Percentiles rank a stretch among this genome's conserved stretches.
Evolutionary conservation across 1,139 yeast species (phyloP).

Genomic region (Taphrina betulina): DNA sequence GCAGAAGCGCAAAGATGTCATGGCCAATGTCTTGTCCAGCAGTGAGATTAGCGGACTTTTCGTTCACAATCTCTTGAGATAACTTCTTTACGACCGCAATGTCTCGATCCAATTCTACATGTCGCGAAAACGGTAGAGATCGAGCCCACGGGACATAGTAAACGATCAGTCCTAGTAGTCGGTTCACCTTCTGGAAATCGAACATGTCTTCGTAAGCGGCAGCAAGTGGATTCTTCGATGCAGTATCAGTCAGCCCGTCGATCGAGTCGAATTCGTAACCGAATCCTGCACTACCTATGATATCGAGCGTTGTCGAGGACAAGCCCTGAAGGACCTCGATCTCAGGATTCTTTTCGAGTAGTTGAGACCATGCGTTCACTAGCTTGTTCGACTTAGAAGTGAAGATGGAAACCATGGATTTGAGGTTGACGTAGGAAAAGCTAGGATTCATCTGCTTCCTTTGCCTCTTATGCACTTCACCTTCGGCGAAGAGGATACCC

Average conservation of each 20-base stretch:
- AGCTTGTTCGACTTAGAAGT: conserved; percentile 33
- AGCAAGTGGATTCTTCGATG: conserved; percentile 32
- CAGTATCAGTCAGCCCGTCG: conserved; percentile 17
- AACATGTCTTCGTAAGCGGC: conserved; percentile 33
- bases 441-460: conserved; percentile 36
- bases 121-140: conserved; percentile 18
- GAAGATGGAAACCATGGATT: conserved; percentile 36
- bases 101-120: conserved; percentile 22
- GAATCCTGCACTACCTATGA: conserved; percentile 36
- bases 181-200: conserved; percentile 9
- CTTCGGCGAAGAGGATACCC: conserved; percentile 37
- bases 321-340: conserved; percentile 31
- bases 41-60: not conserved
- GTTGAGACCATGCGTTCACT: conserved; percentile 22
- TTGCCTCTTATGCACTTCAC: conserved; percentile 35
- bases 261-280: conserved; percentile 36
- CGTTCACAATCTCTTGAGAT: conserved; percentile 1
- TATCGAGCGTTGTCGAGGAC: conserved; percentile 36
- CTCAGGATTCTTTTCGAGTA: conserved; percentile 7
- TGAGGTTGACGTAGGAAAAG: conserved; percentile 35
- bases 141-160: conserved; percentile 24
- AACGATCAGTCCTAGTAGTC: conserved; percentile 11
- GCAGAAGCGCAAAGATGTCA: conserved; percentile 36
- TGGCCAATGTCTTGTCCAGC: conserved; percentile 17
- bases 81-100: not conserved